These are phyloP conservation scores for Fusarium acutatum DNA, from an alignment of 2,329 filamentous ascomycete species.

Conservation along the genomic window DNA sequence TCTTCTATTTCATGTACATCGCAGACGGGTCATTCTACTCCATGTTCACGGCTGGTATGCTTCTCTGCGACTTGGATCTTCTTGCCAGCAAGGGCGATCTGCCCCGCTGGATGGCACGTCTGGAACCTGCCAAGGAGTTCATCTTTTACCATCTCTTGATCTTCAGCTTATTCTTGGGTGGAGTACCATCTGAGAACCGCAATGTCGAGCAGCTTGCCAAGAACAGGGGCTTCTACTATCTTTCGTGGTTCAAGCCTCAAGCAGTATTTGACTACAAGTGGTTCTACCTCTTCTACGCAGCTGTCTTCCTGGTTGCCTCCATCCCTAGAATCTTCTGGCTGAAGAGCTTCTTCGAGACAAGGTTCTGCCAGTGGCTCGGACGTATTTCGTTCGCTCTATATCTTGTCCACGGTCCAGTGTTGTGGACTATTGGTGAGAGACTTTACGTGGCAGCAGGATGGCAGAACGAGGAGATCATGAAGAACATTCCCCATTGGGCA, in stretches of 20 bases:
- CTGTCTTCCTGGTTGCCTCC: slow-evolving; percentile 63
- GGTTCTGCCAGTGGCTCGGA: slow-evolving; percentile 69
- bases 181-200: slow-evolving; percentile 62
- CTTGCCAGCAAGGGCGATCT: slow-evolving; percentile 60
- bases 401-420: slow-evolving; percentile 69
- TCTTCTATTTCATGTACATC: slow-evolving; percentile 73
- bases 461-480: slow-evolving; percentile 55
- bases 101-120: slow-evolving; percentile 55
- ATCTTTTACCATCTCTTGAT: slow-evolving; percentile 63
- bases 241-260: slow-evolving; percentile 70
- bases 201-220: slow-evolving; percentile 59
- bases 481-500: slow-evolving; percentile 65
- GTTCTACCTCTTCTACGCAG: slow-evolving; percentile 72
- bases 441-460: slow-evolving; percentile 70
- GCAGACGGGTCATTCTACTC: slow-evolving; percentile 70
- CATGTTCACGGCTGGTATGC: slow-evolving; percentile 68
- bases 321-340: slow-evolving; percentile 67
- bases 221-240: slow-evolving; percentile 68
- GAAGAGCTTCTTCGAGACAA: slow-evolving; percentile 65
- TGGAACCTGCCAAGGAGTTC: slow-evolving; percentile 58
- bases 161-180: slow-evolving; percentile 65
- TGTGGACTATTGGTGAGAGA: slow-evolving; percentile 68
- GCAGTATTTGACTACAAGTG: slow-evolving; percentile 73
- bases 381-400: slow-evolving; percentile 71
- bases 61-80: slow-evolving; percentile 68